Conservation (phyloP, 2,329 filamentous ascomycete genomes). For the Hypoxylon sp. region DNA sequence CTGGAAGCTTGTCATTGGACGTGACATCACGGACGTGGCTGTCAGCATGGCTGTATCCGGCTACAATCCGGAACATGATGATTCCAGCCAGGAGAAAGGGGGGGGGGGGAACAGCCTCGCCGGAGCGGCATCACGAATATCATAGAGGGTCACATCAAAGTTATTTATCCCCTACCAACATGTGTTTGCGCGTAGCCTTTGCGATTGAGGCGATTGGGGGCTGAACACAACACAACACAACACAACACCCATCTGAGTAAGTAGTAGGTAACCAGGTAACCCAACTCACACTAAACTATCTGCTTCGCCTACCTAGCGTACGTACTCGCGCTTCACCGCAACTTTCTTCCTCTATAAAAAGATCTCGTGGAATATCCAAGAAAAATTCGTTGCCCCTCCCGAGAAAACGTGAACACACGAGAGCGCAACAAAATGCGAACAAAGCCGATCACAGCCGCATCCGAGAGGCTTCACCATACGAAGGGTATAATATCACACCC, state of each 20-base stretch:
- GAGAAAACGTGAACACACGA: conserved; percentile 5
- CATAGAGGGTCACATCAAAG: conserved; percentile 20
- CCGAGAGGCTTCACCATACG: conserved; percentile 18
- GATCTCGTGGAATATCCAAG: conserved; percentile 9
- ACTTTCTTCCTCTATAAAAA: conserved; percentile 13
- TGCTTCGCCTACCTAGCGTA: no score
- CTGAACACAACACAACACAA: conserved; percentile 18
- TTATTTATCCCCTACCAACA: conserved; percentile 2
- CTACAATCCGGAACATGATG: conserved; percentile 26
- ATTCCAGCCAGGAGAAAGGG: conserved; percentile 10
- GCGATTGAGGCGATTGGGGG: conserved; percentile 24
- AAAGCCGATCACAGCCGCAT: conserved; percentile 34
- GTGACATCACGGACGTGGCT: conserved; percentile 21
- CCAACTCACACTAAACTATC: no score
- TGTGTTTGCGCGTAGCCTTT: conserved; percentile 5
- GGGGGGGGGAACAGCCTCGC: conserved; percentile 20
- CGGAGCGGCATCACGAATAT: conserved; percentile 21
- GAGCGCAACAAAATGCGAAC: conserved; percentile 25
- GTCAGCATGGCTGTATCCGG: conserved; percentile 33
- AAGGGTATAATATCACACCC: conserved; percentile 25
- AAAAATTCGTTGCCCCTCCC: conserved; percentile 9
- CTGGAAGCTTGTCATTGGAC: conserved; percentile 20
- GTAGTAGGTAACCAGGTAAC: no score
- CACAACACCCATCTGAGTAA: conserved; percentile 20
- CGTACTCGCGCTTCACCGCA: conserved; percentile 27